These are phyloP conservation scores for Tolypocladium album DNA, from an alignment of 2,329 filamentous ascomycete species.

Conservation along the genomic window DNA sequence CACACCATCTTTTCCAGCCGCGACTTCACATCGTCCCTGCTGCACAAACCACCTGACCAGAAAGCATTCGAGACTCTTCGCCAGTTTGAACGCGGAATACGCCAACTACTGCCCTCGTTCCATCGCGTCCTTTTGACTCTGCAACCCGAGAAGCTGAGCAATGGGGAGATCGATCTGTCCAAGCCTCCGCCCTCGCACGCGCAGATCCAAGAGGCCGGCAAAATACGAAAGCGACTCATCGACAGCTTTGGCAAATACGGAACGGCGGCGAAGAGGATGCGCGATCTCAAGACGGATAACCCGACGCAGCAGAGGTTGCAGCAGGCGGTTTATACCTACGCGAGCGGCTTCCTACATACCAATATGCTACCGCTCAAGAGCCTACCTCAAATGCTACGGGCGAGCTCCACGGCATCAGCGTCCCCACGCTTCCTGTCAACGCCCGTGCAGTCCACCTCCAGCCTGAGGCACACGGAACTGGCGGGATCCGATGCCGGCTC, in stretches of 20 bases:
- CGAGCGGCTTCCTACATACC: conserved; percentile 72
- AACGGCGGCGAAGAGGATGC: conserved; percentile 65
- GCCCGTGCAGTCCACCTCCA: conserved; percentile 25
- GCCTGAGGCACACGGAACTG: conserved; percentile 35
- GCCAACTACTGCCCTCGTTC: conserved; percentile 70
- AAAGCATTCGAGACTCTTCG: conserved; percentile 72
- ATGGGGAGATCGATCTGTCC: conserved; percentile 23
- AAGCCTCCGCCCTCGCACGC: conserved; percentile 40
- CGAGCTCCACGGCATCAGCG: conserved; percentile 21
- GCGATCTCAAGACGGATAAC: conserved; percentile 65
- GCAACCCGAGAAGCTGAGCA: conserved; percentile 41
- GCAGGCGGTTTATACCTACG: conserved; percentile 71
- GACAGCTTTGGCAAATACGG: conserved; percentile 88
- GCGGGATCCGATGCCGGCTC: conserved; percentile 34
- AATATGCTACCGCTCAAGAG: conserved; percentile 85
- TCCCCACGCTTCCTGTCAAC: conserved; percentile 20
- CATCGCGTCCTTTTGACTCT: conserved; percentile 65
- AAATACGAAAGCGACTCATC: conserved; percentile 79
- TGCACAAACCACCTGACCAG: conserved; percentile 60
- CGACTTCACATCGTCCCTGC: conserved; percentile 65
- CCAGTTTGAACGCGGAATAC: conserved; percentile 83
- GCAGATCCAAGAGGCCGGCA: conserved; percentile 76
- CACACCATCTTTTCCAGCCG: conserved; percentile 50
- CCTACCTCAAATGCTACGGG: conserved; percentile 53
- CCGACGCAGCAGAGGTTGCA: conserved; percentile 66